A percentile compares a stretch with the other conserved stretches of the same genome.
Conservation (phyloP, 2,329 filamentous ascomycete species). For the Lachnellula arida region DNA sequence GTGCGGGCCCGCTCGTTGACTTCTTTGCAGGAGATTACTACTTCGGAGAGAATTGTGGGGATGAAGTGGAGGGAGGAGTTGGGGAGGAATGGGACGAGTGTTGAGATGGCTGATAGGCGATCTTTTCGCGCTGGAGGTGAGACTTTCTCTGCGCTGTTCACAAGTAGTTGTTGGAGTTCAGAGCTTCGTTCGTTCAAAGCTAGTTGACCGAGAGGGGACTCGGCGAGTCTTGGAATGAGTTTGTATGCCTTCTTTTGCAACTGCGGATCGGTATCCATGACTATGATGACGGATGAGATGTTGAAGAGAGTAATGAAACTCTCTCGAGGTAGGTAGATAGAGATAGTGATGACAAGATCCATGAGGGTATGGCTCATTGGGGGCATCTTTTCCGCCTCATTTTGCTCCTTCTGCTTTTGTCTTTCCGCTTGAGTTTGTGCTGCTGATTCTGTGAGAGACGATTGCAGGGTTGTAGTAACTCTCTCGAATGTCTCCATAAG, state of each 20-base stretch:
- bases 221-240: conserved; percentile 83
- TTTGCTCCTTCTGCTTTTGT: conserved; percentile 55
- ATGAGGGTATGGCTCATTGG: conserved; percentile 92
- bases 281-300: conserved; percentile 78
- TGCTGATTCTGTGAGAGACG: conserved; percentile 56
- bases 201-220: conserved; percentile 70
- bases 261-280: conserved; percentile 79
- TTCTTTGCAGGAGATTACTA: conserved; percentile 95
- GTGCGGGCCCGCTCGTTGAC: conserved; percentile 92
- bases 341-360: conserved; percentile 95
- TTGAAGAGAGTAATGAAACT: conserved; percentile 83
- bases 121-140: conserved; percentile 83
- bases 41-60: conserved; percentile 83
- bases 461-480: conserved; percentile 78
- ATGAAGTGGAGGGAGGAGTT: conserved; percentile 84
- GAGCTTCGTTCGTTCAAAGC: conserved; percentile 70
- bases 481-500: conserved; percentile 84
- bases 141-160: conserved; percentile 77
- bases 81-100: conserved; percentile 75
- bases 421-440: conserved; percentile 60
- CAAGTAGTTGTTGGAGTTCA: conserved; percentile 77
- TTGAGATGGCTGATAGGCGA: conserved; percentile 74
- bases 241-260: conserved; percentile 99
- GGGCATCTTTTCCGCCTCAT: conserved; percentile 67
- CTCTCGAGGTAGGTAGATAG: conserved; percentile 82